Conservation (phyloP, 345 rosid species). For the Chamaenerion angustifolium region DNA sequence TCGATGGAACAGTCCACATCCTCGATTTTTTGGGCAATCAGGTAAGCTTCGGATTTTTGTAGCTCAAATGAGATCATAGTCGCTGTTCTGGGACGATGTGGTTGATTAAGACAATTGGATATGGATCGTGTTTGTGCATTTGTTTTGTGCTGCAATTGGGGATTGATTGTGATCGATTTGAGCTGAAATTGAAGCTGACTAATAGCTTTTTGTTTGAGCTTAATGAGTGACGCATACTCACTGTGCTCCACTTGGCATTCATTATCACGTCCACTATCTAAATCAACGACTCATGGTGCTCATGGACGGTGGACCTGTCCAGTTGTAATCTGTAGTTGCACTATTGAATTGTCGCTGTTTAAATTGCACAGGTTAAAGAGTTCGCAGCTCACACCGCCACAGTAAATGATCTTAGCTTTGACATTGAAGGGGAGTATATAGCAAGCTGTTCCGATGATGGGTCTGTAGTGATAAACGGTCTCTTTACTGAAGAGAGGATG, state of each 20-base stretch:
- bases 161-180: neutral
- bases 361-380: conserved; percentile 55
- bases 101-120: neutral
- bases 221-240: too few species aligned
- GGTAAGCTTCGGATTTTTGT: conserved; percentile 19
- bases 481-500: conserved; percentile 89
- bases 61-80: neutral
- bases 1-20: conserved; percentile 74
- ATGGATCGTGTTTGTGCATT: neutral
- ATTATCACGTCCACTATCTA: too few species aligned
- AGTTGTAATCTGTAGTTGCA: neutral
- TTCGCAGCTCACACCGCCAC: conserved; percentile 65
- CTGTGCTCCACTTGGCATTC: too few species aligned
- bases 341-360: neutral
- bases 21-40: conserved; percentile 97
- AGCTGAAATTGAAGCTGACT: neutral
- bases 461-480: conserved; percentile 76
- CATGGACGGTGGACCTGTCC: too few species aligned
- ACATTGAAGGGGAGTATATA: conserved; percentile 76
- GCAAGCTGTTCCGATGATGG: conserved; percentile 99
- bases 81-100: neutral
- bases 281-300: too few species aligned
- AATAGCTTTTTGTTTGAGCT: too few species aligned
- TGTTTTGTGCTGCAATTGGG: neutral
- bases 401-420: conserved; percentile 93